Evolutionary conservation across 2,329 filamentous ascomycete genomes (phyloP).

Genomic region (Passalora sequoiae): DNA sequence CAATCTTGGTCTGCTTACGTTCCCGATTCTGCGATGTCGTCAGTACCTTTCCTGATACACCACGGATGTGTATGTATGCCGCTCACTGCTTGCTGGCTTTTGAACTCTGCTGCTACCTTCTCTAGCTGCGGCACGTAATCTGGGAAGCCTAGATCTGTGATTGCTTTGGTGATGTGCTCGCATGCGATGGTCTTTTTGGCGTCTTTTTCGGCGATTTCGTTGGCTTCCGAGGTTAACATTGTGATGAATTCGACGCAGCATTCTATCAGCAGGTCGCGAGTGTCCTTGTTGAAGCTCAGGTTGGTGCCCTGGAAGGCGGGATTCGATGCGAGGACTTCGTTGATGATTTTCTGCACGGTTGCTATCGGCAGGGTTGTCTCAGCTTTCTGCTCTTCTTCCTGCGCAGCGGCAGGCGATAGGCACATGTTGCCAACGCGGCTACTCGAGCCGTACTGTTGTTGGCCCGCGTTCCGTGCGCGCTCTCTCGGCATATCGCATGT

Average conservation of each 20-base stretch:
- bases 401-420: background rate
- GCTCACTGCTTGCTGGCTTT: slow-evolving; percentile 81
- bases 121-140: slow-evolving; percentile 87
- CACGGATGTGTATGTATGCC: slow-evolving; percentile 8
- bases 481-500: background rate
- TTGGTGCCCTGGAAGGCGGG: slow-evolving; percentile 45
- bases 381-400: background rate
- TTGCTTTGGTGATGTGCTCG: slow-evolving; percentile 92
- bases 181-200: slow-evolving; percentile 99
- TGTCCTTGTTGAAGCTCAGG: slow-evolving; percentile 88
- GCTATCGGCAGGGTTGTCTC: slow-evolving; percentile 43
- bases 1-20: slow-evolving; percentile 96
- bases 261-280: slow-evolving; percentile 90
- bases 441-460: background rate
- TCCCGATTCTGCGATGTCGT: slow-evolving; percentile 65
- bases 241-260: slow-evolving; percentile 99
- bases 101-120: slow-evolving; percentile 84
- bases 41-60: slow-evolving; percentile 4
- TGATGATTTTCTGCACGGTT: slow-evolving; percentile 77
- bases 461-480: background rate
- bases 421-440: background rate
- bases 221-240: slow-evolving; percentile 94
- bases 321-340: slow-evolving; percentile 78
- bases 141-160: slow-evolving; percentile 85
- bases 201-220: slow-evolving; percentile 97